phyloP scores from a whole-genome alignment of 352 stramenopile species.

The Globisporangium solare region DNA sequence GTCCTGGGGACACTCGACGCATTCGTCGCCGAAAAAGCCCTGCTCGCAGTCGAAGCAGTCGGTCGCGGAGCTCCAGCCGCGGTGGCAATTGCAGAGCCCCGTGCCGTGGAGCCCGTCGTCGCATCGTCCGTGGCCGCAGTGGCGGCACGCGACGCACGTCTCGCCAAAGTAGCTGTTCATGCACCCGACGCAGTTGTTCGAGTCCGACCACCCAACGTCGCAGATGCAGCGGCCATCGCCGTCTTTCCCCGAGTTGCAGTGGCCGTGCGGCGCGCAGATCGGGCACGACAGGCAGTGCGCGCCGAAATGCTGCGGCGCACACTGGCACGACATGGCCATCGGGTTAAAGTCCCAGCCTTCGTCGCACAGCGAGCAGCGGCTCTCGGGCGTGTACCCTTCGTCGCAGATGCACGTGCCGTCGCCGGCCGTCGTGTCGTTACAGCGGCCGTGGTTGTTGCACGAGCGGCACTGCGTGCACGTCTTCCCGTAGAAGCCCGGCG shows the following conservation, averaged over 20 bases:
- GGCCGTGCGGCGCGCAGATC: constrained; percentile 79
- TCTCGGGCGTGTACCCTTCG: constrained; percentile 74
- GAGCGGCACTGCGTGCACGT: constrained; percentile 74
- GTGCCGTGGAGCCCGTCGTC: constrained; percentile 73
- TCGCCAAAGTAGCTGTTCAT: constrained; percentile 80
- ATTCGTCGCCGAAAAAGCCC: constrained; percentile 78
- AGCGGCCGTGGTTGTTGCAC: constrained; percentile 80
- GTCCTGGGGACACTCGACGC: constrained; percentile 54
- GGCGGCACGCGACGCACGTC: constrained; percentile 63
- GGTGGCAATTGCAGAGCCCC: constrained; percentile 80
- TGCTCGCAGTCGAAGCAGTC: constrained; percentile 85
- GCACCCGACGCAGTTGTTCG: constrained; percentile 86
- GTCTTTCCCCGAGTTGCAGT: constrained; percentile 78
- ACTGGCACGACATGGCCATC: constrained; percentile 84
- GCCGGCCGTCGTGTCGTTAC: constrained; percentile 60
- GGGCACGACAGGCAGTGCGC: constrained; percentile 73
- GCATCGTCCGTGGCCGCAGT: constrained; percentile 75
- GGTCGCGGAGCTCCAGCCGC: constrained; percentile 60
- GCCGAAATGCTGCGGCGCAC: constrained; percentile 77
- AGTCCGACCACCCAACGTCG: constrained; percentile 81
- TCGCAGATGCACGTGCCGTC: constrained; percentile 81
- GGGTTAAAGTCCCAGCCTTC: constrained; percentile 87
- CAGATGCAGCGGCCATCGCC: constrained; percentile 83
- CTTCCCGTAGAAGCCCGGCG: constrained; percentile 63
- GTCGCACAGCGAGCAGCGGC: constrained; percentile 72